These are phyloP conservation scores for Plectosphaerella plurivora DNA, from an alignment of 2,329 filamentous ascomycete genomes.

Conservation along the genomic window DNA sequence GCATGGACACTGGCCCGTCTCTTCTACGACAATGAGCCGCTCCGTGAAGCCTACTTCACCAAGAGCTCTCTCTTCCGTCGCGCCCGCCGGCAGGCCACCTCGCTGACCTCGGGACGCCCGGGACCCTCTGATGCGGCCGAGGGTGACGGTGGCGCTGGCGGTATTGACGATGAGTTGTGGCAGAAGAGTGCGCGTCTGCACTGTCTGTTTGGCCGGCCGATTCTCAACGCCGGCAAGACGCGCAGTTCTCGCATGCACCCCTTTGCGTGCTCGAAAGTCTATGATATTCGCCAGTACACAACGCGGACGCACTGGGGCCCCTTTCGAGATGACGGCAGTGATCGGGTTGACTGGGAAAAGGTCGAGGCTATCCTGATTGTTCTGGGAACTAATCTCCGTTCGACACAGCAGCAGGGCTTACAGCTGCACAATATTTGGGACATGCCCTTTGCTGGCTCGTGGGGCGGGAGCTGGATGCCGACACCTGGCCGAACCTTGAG, in stretches of 20 bases:
- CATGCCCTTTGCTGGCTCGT: conserved; percentile 51
- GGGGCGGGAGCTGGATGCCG: conserved; percentile 43
- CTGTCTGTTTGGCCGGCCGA: conserved; percentile 61
- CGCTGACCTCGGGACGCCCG: neutral
- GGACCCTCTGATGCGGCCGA: neutral
- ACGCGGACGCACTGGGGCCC: conserved; percentile 63
- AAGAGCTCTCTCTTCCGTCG: conserved; percentile 59
- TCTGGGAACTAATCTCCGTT: conserved; percentile 56
- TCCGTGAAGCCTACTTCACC: conserved; percentile 57
- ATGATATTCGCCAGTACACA: conserved; percentile 68
- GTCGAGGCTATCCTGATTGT: conserved; percentile 70
- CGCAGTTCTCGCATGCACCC: conserved; percentile 42
- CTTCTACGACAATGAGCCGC: conserved; percentile 39
- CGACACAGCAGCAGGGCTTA: conserved; percentile 43
- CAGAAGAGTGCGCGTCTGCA: conserved; percentile 70
- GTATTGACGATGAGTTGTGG: conserved; percentile 31
- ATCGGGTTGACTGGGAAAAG: conserved; percentile 73
- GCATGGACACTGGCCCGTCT: conserved; percentile 36
- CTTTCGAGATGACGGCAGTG: conserved; percentile 59
- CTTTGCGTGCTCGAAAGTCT: conserved; percentile 65
- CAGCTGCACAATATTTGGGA: conserved; percentile 43
- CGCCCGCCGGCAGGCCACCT: conserved; percentile 34
- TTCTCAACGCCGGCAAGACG: conserved; percentile 33
- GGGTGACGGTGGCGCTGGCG: no score
- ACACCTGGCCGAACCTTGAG: conserved; percentile 27